Base-by-base conservation (phyloP, 768 basidiomycete species). In the Mycena polygramma region DNA sequence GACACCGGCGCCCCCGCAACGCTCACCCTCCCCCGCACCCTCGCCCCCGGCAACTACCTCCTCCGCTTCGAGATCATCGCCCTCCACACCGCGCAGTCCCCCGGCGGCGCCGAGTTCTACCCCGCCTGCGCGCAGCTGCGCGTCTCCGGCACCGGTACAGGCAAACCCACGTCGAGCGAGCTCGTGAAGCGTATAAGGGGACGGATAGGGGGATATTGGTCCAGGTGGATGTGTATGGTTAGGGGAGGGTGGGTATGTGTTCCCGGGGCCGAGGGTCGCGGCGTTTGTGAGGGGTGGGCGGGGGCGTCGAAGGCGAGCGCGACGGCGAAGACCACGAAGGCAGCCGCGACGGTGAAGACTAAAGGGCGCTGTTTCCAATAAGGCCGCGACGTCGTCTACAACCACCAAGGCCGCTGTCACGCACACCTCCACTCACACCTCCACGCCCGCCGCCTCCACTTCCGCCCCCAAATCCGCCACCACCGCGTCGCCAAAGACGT, bases 51-150 rank as follows among this genome's bases (percentile, higher is more conserved):
- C 30, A 81, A 85, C 53, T 89, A 89, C 71, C 82, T 90, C 69
- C 75, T 89, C 75, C 86, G 88, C 1, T 82, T 86, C 67, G 88
- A 89, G 76, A 84, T 89, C 60, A 81, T 84, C 57, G 82, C 83
- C 45, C 80, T 84, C 11, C 83, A 84, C 73, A 82, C 83, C 46
- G 83, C 83, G 4, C 76, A 79, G 63, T 67, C 60, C 22, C 68
- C 72, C 24, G 83, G 82, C 46, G 81, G 81, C 19, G 83, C 83
- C 8, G 83, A 84, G 79, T 81, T 82, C 69, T 81, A 80, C 76
- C 74, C 75, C 15, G 70, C 76, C 37, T 82, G 81, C 67, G 75
- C 72, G 4, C 81, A 82, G 64, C 62, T 82, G 68, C 75, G 70
- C 63, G 79, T 82, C 45, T 76, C 77, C 2, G 81, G 81, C 35